Percentiles rank a stretch among this genome's conserved stretches.
phyloP scores from a whole-genome alignment of 352 stramenopile genomes.

The Globisporangium heterothallicum region DNA sequence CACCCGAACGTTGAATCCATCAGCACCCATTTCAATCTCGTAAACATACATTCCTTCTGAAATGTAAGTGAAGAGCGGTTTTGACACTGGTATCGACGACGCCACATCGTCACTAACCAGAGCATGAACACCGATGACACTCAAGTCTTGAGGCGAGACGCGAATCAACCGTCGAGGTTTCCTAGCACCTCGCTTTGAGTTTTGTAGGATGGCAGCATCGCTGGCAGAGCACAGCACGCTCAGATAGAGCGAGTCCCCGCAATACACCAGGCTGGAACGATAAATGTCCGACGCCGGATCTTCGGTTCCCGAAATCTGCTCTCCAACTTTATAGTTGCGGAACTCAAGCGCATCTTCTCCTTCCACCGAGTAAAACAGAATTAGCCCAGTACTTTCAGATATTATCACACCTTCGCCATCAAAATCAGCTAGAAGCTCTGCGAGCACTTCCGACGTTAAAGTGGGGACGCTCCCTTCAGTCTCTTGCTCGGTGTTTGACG shows the following conservation, averaged over 20 bases:
- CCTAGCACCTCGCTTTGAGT: constrained; percentile 5
- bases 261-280: constrained; percentile 44
- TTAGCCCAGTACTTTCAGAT: constrained; percentile 19
- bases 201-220: constrained; percentile 12
- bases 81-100: constrained; percentile 9
- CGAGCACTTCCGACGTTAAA: constrained; percentile 20
- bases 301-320: constrained; percentile 30
- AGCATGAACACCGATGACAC: constrained; percentile 6
- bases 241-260: constrained; percentile 36
- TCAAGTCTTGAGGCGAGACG: constrained; percentile 18
- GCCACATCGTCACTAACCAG: background rate
- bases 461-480: constrained; percentile 9
- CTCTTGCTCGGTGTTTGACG: constrained; percentile 4
- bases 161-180: constrained; percentile 20
- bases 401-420: constrained; percentile 15
- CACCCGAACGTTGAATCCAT: constrained; percentile 32
- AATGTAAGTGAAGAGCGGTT: constrained; percentile 31
- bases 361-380: constrained; percentile 20
- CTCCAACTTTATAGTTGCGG: constrained; percentile 20
- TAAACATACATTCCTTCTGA: constrained; percentile 54
- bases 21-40: constrained; percentile 35
- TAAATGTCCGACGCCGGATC: constrained; percentile 22
- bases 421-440: constrained; percentile 20
- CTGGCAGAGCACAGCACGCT: constrained; percentile 30
- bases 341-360: constrained; percentile 13